Evolutionary conservation across 2,329 filamentous ascomycete species (phyloP).

Genomic region (Atkinsonella hypoxylon): DNA sequence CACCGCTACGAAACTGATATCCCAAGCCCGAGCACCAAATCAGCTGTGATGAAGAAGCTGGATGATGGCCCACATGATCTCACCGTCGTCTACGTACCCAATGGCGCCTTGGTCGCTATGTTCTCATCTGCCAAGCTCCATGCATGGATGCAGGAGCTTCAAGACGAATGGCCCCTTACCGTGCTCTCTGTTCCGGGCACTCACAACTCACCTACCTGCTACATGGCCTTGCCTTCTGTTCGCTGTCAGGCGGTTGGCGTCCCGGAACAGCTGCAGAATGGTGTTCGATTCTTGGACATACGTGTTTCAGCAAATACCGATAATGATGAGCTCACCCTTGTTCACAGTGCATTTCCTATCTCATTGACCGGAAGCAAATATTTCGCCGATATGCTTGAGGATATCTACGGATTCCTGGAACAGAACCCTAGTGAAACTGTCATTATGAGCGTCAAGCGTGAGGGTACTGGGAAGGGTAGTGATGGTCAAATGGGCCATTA

Average conservation of each 20-base stretch:
- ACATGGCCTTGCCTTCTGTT: constrained; percentile 79
- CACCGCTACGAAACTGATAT: constrained; percentile 57
- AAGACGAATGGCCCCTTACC: constrained; percentile 60
- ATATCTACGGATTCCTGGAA: constrained; percentile 64
- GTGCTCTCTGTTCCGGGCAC: constrained; percentile 86
- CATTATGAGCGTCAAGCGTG: constrained; percentile 80
- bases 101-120: constrained; percentile 46
- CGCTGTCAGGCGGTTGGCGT: constrained; percentile 79
- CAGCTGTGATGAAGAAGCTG: constrained; percentile 47
- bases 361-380: constrained; percentile 71
- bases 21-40: constrained; percentile 48
- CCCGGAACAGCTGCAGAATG: constrained; percentile 70
- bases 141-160: constrained; percentile 71
- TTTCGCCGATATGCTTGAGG: constrained; percentile 59
- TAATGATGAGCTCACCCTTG: constrained; percentile 62
- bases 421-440: constrained; percentile 70
- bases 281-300: constrained; percentile 89
- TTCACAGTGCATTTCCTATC: constrained; percentile 84
- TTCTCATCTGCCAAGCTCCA: constrained; percentile 59
- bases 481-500: constrained; percentile 69
- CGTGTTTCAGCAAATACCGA: constrained; percentile 48
- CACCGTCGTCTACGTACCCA: constrained; percentile 53
- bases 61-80: constrained; percentile 40
- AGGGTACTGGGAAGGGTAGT: constrained; percentile 69
- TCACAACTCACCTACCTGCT: constrained; percentile 82